A percentile compares a stretch with the other conserved stretches of the same genome.
Evolutionary conservation across 179 eudicot species (phyloP).

Genomic region (Amaranthus tricolor): DNA sequence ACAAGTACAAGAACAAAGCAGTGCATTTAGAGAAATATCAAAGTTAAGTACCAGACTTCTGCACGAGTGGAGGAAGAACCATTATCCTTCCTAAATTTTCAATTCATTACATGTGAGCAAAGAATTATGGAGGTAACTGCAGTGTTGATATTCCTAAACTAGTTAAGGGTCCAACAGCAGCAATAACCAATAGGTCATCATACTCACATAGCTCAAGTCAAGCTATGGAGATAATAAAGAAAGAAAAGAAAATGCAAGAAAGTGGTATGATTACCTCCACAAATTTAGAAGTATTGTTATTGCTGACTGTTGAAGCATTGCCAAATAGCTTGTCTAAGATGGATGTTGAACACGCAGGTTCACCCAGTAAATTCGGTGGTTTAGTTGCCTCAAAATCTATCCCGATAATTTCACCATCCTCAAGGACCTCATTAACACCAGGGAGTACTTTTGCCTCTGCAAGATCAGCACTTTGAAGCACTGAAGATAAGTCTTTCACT

Average conservation of each 20-base stretch:
- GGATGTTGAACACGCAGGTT: slow-evolving; percentile 46
- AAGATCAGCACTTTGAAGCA: slow-evolving; percentile 27
- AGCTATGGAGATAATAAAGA: background rate
- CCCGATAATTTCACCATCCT: slow-evolving; percentile 36
- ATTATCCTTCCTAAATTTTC: background rate
- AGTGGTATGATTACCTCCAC: slow-evolving; percentile 48
- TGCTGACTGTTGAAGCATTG: slow-evolving; percentile 38
- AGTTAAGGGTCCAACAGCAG: background rate
- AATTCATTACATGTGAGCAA: background rate
- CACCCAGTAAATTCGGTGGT: slow-evolving; percentile 35
- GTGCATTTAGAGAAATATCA: background rate
- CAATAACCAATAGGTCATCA: background rate
- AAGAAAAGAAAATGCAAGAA: slow-evolving; percentile 7
- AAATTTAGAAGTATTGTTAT: slow-evolving; percentile 29
- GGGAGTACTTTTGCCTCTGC: slow-evolving; percentile 30
- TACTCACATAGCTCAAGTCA: too few relatives aligned
- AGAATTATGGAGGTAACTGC: background rate
- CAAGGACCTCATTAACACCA: slow-evolving; percentile 35
- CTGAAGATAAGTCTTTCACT: slow-evolving; percentile 23
- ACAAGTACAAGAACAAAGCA: background rate
- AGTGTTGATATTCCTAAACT: background rate
- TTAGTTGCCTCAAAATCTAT: slow-evolving; percentile 36
- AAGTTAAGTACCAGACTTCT: background rate
- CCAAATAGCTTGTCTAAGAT: slow-evolving; percentile 76
- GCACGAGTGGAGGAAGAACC: background rate